Evolutionary conservation across 1,139 yeast species (phyloP).

Genomic region (Blastobotrys proliferans): DNA sequence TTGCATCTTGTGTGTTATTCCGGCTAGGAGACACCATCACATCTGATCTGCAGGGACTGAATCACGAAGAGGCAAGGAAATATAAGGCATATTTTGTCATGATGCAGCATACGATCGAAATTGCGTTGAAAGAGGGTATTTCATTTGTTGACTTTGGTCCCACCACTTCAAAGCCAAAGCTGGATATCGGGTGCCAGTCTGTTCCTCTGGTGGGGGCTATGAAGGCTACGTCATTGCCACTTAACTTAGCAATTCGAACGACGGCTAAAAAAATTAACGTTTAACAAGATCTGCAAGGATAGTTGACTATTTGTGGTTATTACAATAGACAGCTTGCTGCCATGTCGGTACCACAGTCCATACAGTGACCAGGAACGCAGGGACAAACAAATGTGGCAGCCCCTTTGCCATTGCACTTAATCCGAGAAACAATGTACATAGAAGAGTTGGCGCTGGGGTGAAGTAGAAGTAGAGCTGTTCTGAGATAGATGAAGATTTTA

Average conservation of each 20-base stretch:
- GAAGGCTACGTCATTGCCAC: neutral
- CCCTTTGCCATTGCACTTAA: too few species aligned
- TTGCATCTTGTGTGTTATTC: conserved; percentile 44
- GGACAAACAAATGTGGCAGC: too few species aligned
- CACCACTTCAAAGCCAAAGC: conserved; percentile 40
- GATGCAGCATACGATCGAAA: conserved; percentile 46
- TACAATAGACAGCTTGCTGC: too few species aligned
- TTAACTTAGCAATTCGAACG: conserved; percentile 6
- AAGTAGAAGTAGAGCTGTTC: too few species aligned
- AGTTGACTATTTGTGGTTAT: too few species aligned
- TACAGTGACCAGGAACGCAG: too few species aligned
- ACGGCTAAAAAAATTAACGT: conserved; percentile 6
- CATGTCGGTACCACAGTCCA: too few species aligned
- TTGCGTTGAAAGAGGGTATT: conserved; percentile 40
- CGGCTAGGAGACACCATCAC: conserved; percentile 45
- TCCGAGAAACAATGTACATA: too few species aligned
- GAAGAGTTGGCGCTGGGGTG: too few species aligned
- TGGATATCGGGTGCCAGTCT: conserved; percentile 41
- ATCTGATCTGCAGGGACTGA: conserved; percentile 44
- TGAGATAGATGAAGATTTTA: too few species aligned
- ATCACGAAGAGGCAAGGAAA: conserved; percentile 40
- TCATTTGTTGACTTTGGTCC: conserved; percentile 45
- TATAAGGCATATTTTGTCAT: conserved; percentile 46
- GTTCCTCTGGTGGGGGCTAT: conserved; percentile 32
- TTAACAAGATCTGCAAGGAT: too few species aligned